Evolutionary conservation across 2,329 filamentous ascomycete genomes (phyloP), one percentile per base, ranked within the genome.

Genomic region (Botrytis galanthina): DNA sequence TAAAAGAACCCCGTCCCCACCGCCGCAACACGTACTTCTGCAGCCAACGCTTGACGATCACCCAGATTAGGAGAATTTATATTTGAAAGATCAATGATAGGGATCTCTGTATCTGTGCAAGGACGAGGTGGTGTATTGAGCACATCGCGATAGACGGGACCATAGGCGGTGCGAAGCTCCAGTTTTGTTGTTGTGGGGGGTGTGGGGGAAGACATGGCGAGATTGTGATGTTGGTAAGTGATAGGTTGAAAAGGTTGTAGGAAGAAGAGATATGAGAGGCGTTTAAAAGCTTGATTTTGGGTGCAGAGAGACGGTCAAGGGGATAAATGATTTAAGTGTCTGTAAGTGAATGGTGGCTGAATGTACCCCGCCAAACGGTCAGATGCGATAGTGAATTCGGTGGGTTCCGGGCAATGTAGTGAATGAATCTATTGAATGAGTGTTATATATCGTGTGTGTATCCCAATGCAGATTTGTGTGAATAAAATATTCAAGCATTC

Each of bases 1-100:
- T 86, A 86, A 76, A 86, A 86, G 76, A 86, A 86, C 0, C 85
- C 85, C 0, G 82, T 85, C 57, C 82, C 84, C 39, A 84, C 79
- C 10, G 84, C 82, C 0, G 84, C 84, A 16, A 80, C 77, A 69
- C 81, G 81, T 10, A 87, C 82, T 39, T 81, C 76, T 4, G 76
- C 72, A 0, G 85, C 85, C 0, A 86, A 78, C 1, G 75, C 75
- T 39, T 82, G 81, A 0, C 84, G 81, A 6, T 81, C 81, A 16
- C 80, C 77, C 0, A 82, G 64, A n/a, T 81, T 78, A 4, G 80
- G 76, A 37, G 84, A 81, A 37, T 82, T 79, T 9, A 83, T 81
- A 3, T 76, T 74, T 1, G 81, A 76, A 9, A 87, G 78, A 70
- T 86, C 84, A 66, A 86, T 84, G 44, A 86, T 77, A 0, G 85